These are phyloP conservation scores for Epichloe sp. DNA, from an alignment of 2,329 filamentous ascomycete species.

Conservation along the genomic window DNA sequence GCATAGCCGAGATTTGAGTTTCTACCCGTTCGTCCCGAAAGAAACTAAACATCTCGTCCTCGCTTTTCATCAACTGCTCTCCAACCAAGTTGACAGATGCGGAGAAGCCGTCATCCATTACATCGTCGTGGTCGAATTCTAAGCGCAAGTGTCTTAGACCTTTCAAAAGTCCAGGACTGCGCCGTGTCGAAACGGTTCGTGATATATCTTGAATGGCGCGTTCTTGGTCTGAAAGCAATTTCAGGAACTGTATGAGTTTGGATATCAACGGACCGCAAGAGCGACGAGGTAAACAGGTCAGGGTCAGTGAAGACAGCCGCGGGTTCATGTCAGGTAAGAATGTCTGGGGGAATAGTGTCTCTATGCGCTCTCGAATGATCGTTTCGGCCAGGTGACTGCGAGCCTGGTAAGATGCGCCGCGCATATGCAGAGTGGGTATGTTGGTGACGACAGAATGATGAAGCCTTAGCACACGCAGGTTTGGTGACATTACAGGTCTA, in stretches of 20 bases:
- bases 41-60: slow-evolving; percentile 30
- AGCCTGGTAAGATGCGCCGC: slow-evolving; percentile 22
- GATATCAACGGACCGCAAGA: slow-evolving; percentile 36
- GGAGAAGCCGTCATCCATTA: slow-evolving; percentile 22
- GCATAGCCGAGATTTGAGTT: slow-evolving; percentile 3
- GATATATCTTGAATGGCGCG: slow-evolving; percentile 24
- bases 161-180: slow-evolving; percentile 29
- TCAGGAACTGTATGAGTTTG: slow-evolving; percentile 35
- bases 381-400: slow-evolving; percentile 32
- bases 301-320: slow-evolving; percentile 36
- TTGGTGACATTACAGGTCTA: slow-evolving; percentile 38
- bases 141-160: slow-evolving; percentile 42
- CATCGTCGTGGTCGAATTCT: slow-evolving; percentile 35
- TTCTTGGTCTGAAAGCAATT: slow-evolving; percentile 35
- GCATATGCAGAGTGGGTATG: slow-evolving; percentile 30
- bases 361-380: slow-evolving; percentile 26
- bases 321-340: slow-evolving; percentile 45
- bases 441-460: slow-evolving; percentile 49
- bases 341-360: slow-evolving; percentile 31
- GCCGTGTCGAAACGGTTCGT: slow-evolving; percentile 14
- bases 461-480: slow-evolving; percentile 37
- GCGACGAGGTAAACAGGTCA: slow-evolving; percentile 40
- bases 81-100: slow-evolving; percentile 25
- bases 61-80: slow-evolving; percentile 27
- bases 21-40: slow-evolving; percentile 21